Percentiles rank a stretch among this genome's conserved stretches.
phyloP scores from a whole-genome alignment of 345 rosid genomes.

The Gossypium bickii region DNA sequence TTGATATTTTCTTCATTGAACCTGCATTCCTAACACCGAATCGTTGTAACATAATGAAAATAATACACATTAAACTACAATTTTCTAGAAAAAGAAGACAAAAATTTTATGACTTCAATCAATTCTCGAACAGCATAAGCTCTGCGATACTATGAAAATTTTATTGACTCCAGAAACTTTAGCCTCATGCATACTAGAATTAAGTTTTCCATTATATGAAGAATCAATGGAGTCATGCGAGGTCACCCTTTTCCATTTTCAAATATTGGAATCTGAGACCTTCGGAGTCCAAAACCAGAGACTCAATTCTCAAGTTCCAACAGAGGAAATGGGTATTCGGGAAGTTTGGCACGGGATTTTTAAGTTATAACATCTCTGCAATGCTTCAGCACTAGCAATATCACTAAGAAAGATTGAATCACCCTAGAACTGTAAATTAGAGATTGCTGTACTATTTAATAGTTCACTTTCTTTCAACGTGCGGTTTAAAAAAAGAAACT shows the following conservation, averaged over 20 bases:
- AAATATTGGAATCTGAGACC: background rate
- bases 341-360: background rate
- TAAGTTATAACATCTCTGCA: background rate
- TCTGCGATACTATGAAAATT: background rate
- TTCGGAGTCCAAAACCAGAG: background rate
- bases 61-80: background rate
- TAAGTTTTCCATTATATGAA: background rate
- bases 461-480: background rate
- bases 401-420: too few species aligned
- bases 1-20: conserved; percentile 32
- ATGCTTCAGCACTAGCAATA: background rate
- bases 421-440: background rate
- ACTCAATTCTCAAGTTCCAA: background rate
- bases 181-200: background rate
- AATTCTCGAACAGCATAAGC: background rate
- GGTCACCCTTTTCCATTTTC: background rate
- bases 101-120: background rate
- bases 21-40: conserved; percentile 32
- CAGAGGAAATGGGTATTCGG: too few species aligned
- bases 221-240: background rate
- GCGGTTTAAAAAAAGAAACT: background rate
- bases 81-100: background rate
- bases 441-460: background rate
- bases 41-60: conserved; percentile 5
- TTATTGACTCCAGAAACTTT: background rate